Evolutionary conservation across 371 early-diverging fungal genomes (phyloP).

Genomic region (Fennellomyces sp.): DNA sequence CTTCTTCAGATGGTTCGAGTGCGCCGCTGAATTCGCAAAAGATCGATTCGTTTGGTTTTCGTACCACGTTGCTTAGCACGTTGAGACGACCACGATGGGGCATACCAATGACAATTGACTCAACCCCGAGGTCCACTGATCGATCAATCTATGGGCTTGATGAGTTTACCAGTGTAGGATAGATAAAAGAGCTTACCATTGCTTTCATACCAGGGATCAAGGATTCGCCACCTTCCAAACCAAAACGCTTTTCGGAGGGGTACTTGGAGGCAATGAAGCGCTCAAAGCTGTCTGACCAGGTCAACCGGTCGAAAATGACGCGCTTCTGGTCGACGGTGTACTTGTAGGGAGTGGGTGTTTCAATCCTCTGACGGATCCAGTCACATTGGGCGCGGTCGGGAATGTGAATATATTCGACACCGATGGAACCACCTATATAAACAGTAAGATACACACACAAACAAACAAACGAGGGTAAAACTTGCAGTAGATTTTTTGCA

Average conservation of each 20-base stretch:
- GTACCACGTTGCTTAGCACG: constrained; percentile 96
- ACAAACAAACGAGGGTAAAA: too few species aligned
- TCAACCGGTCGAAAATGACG: constrained; percentile 91
- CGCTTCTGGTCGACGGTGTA: constrained; percentile 88
- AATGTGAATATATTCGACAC: constrained; percentile 97
- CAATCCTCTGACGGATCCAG: constrained; percentile 93
- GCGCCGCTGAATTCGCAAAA: constrained; percentile 94
- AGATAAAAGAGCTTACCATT: constrained; percentile 59
- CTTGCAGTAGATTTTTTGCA: constrained; percentile 89
- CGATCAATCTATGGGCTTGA: constrained; percentile 87
- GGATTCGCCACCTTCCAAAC: constrained; percentile 96
- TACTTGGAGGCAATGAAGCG: constrained; percentile 95
- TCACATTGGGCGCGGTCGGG: constrained; percentile 94
- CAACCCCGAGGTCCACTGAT: constrained; percentile 92
- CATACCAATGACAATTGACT: constrained; percentile 96
- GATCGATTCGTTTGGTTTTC: constrained; percentile 96
- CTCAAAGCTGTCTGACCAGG: constrained; percentile 97
- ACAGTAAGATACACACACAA: not conserved
- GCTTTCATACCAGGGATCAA: constrained; percentile 98
- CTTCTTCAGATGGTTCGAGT: constrained; percentile 80
- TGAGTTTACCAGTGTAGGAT: not conserved
- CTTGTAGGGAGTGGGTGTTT: constrained; percentile 85
- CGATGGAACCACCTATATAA: constrained; percentile 78
- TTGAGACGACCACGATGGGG: constrained; percentile 98
- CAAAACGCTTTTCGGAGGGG: constrained; percentile 96